Base-by-base conservation (phyloP, 2,329 filamentous ascomycete genomes). In the Zelopaecilomyces penicillatus region DNA sequence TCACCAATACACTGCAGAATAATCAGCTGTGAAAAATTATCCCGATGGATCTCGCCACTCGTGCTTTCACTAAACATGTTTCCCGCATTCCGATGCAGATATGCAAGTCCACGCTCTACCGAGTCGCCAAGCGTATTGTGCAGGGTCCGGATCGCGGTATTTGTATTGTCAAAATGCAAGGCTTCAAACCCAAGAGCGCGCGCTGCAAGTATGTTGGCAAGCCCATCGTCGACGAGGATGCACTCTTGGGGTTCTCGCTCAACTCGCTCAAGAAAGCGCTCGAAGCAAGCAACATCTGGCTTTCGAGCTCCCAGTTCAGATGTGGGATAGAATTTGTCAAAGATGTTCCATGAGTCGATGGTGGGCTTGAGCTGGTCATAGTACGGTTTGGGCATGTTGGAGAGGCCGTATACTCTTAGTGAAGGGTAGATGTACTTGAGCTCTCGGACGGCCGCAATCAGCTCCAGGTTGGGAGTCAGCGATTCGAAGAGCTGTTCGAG, bases 11-110 rank as follows among this genome's bases (percentile, higher is more conserved):
- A 40, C 32, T 45, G 37, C 10, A 45, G 28, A 28, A 45, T 45
- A 5, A 45, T 27, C 2, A 45, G 33, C 38, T 45, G 43, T 19
- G 31, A 30, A 27, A 37, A 45, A 9, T 45, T 45, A 29, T 45
- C 43, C 19, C 33, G 35, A 7, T 45, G 43, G 6, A 37, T 12
- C 29, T 33, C 39, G n/a, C 43, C 43, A 6, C 11, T 28, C 9
- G 30, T 40, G 3, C 42, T 6, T 37, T 37, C 35, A 19, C 34
- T 31, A 31, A 33, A 43, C 7, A 43, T 28, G n/a, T 37, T 37
- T 37, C 27, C 27, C 35, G 8, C 12, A 19, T 37, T 37, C 27
- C 35, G 35, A 19, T 19, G 8, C 8, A 37, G 12, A 19, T 10
- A 37, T 9, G 12, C 8, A 7, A 10, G 7, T 7, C 35, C 35